phyloP scores from a whole-genome alignment of 1,284 basidiomycete genomes.

The Trichosporon faecale region DNA sequence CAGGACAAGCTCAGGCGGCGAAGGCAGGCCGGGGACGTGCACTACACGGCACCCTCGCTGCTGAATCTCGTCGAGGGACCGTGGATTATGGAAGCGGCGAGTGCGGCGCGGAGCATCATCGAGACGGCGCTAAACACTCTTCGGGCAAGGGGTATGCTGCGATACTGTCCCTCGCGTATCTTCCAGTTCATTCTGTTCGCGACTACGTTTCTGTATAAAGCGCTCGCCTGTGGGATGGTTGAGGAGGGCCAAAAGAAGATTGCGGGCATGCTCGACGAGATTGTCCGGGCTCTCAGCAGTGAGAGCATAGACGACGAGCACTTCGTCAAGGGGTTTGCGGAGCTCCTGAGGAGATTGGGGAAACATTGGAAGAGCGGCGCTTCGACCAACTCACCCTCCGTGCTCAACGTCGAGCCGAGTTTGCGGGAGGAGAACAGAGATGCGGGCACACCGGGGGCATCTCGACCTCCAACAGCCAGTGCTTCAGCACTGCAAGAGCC shows the following conservation, averaged over 20 bases:
- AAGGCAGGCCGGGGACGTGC: slow-evolving; percentile 10
- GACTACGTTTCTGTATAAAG: slow-evolving; percentile 25
- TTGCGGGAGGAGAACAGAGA: background rate
- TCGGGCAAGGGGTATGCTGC: slow-evolving; percentile 9
- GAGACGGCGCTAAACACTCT: slow-evolving; percentile 6
- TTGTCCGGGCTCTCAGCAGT: background rate
- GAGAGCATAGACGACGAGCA: slow-evolving; percentile 19
- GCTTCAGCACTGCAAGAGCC: too few relatives aligned
- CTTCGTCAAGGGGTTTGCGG: slow-evolving; percentile 19
- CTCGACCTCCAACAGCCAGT: too few relatives aligned
- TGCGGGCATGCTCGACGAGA: background rate
- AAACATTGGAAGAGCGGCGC: slow-evolving; percentile 18
- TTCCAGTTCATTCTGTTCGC: slow-evolving; percentile 23
- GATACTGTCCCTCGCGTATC: slow-evolving; percentile 16
- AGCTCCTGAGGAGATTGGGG: slow-evolving; percentile 14
- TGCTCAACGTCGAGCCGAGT: background rate
- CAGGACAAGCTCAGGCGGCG: slow-evolving; percentile 19
- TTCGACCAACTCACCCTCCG: background rate
- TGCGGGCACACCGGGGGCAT: too few relatives aligned
- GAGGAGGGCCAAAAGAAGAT: background rate
- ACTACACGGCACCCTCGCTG: slow-evolving; percentile 19
- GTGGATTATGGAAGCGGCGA: slow-evolving; percentile 23
- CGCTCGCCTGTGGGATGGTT: background rate
- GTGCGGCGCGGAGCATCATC: background rate
- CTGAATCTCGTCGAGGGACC: slow-evolving; percentile 21